Conservation (phyloP, 2,329 filamentous ascomycete genomes). For the Colletotrichum lentis region DNA sequence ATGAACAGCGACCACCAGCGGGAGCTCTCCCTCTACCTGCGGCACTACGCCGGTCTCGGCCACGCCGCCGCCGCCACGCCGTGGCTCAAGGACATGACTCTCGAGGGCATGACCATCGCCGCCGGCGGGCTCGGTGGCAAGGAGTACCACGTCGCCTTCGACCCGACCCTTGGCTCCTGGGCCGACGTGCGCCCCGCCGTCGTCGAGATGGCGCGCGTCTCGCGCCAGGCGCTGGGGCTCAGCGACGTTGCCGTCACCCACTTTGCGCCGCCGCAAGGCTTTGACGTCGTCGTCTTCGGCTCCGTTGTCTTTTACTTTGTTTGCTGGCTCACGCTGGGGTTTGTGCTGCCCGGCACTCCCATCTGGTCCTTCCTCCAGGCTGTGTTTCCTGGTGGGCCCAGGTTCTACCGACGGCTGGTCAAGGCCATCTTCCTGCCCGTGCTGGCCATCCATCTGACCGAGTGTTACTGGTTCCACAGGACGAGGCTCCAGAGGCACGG, state of each 20-base stretch:
- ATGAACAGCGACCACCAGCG: constrained; percentile 86
- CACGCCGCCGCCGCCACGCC: constrained; percentile 64
- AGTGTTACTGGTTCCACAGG: constrained; percentile 64
- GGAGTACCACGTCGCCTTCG: constrained; percentile 66
- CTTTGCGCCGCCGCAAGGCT: constrained; percentile 53
- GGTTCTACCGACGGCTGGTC: constrained; percentile 66
- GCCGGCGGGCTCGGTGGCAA: constrained; percentile 55
- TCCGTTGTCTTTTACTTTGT: constrained; percentile 64
- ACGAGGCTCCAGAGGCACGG: constrained; percentile 58
- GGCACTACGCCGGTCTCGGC: constrained; percentile 71
- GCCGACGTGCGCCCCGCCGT: constrained; percentile 74
- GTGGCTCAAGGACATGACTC: constrained; percentile 70
- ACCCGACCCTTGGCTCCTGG: constrained; percentile 74
- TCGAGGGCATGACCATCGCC: constrained; percentile 67
- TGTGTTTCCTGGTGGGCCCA: constrained; percentile 65
- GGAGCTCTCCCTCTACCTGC: constrained; percentile 80
- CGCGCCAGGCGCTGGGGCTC: constrained; percentile 68
- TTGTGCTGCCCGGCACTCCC: constrained; percentile 61
- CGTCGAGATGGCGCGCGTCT: constrained; percentile 71
- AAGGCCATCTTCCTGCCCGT: constrained; percentile 66
- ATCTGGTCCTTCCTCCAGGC: constrained; percentile 60
- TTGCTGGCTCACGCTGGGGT: constrained; percentile 57
- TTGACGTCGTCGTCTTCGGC: constrained; percentile 63
- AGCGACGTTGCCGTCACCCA: constrained; percentile 54
- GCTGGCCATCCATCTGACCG: constrained; percentile 69